These are phyloP conservation scores for Colletotrichum sp. DNA, from an alignment of 2,329 filamentous ascomycete genomes.

Conservation along the genomic window DNA sequence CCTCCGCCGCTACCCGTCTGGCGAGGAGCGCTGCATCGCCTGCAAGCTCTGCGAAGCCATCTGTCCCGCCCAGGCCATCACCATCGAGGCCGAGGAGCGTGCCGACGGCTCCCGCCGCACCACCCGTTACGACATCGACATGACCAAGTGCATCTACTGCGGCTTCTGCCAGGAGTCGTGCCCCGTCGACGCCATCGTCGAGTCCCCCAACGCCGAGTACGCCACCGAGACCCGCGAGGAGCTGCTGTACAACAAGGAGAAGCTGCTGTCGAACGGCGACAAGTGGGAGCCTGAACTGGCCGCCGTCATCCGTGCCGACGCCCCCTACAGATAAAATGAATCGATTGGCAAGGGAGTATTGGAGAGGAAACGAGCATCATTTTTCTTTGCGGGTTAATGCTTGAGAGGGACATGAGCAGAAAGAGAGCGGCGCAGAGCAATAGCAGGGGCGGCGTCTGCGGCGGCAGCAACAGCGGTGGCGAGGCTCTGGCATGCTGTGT, in stretches of 20 bases:
- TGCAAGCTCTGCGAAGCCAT: constrained; percentile 99
- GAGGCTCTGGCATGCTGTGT: constrained; percentile 6
- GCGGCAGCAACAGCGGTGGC: neutral
- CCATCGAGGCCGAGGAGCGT: constrained; percentile 98
- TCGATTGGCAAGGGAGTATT: neutral
- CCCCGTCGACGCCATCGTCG: constrained; percentile 89
- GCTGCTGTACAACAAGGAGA: constrained; percentile 97
- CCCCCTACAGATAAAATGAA: constrained; percentile 78
- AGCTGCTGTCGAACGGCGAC: constrained; percentile 86
- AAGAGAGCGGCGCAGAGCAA: neutral
- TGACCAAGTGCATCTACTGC: constrained; percentile 99
- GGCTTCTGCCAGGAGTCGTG: constrained; percentile 99
- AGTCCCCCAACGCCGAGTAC: constrained; percentile 68
- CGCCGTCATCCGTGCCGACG: constrained; percentile 88
- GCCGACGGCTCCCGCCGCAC: constrained; percentile 94
- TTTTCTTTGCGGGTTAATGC: constrained; percentile 5
- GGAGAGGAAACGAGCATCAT: neutral
- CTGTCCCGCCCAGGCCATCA: constrained; percentile 97
- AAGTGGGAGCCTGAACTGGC: constrained; percentile 99
- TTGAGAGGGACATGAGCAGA: neutral
- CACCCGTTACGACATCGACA: constrained; percentile 98
- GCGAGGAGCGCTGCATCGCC: constrained; percentile 98
- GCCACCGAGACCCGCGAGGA: constrained; percentile 81
- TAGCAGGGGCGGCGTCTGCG: neutral
- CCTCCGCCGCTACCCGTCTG: constrained; percentile 92